These are phyloP conservation scores for Nigrograna mackinnonii DNA, from an alignment of 2,329 filamentous ascomycete genomes.

Conservation along the genomic window DNA sequence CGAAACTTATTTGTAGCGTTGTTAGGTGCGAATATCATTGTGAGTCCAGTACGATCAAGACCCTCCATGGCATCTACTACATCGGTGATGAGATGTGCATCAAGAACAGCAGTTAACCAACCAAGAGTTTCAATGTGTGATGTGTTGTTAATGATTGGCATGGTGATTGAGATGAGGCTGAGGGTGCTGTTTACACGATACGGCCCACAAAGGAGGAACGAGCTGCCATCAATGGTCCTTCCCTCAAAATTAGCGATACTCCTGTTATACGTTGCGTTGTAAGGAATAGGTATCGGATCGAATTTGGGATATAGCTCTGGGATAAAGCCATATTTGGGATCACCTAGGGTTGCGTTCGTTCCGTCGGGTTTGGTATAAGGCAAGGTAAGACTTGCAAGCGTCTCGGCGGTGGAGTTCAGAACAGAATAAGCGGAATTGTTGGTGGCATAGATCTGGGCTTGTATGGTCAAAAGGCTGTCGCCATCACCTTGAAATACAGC, in stretches of 20 bases:
- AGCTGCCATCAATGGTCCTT: slow-evolving; percentile 46
- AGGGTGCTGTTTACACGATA: slow-evolving; percentile 72
- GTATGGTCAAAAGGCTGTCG: slow-evolving; percentile 58
- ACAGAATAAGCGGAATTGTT: slow-evolving; percentile 59
- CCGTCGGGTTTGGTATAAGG: slow-evolving; percentile 67
- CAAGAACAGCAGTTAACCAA: slow-evolving; percentile 80
- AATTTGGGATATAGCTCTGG: slow-evolving; percentile 77
- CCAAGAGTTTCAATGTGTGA: slow-evolving; percentile 69
- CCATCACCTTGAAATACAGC: slow-evolving; percentile 69
- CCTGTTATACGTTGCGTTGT: slow-evolving; percentile 36
- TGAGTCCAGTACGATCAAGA: slow-evolving; percentile 69
- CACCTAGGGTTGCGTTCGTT: slow-evolving; percentile 62
- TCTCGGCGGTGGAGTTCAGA: slow-evolving; percentile 50
- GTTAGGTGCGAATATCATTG: slow-evolving; percentile 71
- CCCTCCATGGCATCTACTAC: slow-evolving; percentile 70
- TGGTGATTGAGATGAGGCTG: slow-evolving; percentile 78
- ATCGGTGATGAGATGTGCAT: slow-evolving; percentile 65
- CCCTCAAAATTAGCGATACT: slow-evolving; percentile 48
- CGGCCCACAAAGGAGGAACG: slow-evolving; percentile 76
- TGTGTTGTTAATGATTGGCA: slow-evolving; percentile 74
- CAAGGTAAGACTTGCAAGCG: slow-evolving; percentile 56
- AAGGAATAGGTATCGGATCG: slow-evolving; percentile 56
- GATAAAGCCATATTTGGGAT: slow-evolving; percentile 69
- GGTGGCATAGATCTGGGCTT: slow-evolving; percentile 73
- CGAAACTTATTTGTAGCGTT: slow-evolving; percentile 63